Evolutionary conservation across 805 yeast species (phyloP), one percentile per base, ranked within the genome.

Genomic region (Candida xiaguanensis): DNA sequence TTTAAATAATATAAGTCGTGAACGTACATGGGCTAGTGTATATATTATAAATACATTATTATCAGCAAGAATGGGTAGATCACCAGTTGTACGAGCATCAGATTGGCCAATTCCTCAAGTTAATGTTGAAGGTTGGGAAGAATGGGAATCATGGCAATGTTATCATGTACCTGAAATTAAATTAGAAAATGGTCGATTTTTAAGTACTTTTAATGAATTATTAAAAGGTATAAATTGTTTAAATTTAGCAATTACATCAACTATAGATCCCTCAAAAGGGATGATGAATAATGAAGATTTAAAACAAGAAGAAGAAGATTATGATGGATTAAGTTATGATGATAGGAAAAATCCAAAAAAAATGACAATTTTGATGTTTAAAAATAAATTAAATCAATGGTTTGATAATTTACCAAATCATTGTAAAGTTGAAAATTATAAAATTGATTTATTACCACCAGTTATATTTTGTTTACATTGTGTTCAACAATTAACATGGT

Each of bases 11-110:
- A 42, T 43, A 14, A 43, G 28, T 31, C 28, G 57, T 14, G 56
- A 55, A 35, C 36, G 59, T 23, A 55, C 59, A n/a, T 55, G 59
- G 59, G 50, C 52, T 2, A 34, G 50, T 14, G 53, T 47, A 3
- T 53, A 47, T 36, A 40, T 49, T 11, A 14, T 55, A 4, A 55
- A 55, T 35, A 55, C 59, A 1, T 31, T 53, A 12, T 40, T 55
- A 17, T 47, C 55, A 3, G 52, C 55, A 5, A 44, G 59, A 31
- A 45, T 55, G 52, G 58, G 59, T 9, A 36, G 58, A 15, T 40
- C 53, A 4, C 57, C 56, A 5, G 46, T 53, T 24, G 46, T 53
- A 8, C 41, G 56, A 30, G 55, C 53, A 8, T 17, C 39, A 26
- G 59, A 55, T 38, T 55, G 59, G 59, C 57, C 56, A 8, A 43